A percentile compares a stretch with the other conserved stretches of the same genome.
Evolutionary conservation across 176 grass and related monocot genomes (phyloP).

Genomic region (Sorghum bicolor): DNA sequence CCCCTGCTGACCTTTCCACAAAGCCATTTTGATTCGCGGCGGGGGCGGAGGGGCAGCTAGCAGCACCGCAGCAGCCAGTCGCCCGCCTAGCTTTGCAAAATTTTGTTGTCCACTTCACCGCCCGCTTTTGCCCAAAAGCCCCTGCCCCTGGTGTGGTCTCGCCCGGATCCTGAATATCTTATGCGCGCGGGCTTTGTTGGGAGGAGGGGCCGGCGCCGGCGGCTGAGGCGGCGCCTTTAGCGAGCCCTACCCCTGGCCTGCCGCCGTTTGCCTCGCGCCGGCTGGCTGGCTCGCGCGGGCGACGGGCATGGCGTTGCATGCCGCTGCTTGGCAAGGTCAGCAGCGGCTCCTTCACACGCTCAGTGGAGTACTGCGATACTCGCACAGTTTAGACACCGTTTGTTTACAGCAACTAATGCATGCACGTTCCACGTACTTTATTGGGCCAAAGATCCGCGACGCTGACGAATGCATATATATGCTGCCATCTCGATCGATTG

Average conservation of each 20-base stretch:
- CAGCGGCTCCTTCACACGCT: not conserved
- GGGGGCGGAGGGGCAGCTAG: not conserved
- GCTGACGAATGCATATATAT: not conserved
- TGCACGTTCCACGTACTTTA: constrained; percentile 39
- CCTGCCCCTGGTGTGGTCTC: constrained; percentile 25
- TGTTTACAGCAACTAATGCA: constrained; percentile 24
- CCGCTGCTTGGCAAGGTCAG: not conserved
- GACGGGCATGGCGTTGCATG: not conserved
- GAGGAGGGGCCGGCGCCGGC: too few species aligned
- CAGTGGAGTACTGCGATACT: constrained; percentile 38
- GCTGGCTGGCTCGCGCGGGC: not conserved
- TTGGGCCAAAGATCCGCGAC: constrained; percentile 28
- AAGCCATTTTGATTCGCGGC: constrained; percentile 52
- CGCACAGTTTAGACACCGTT: constrained; percentile 18
- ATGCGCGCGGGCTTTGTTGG: constrained; percentile 19
- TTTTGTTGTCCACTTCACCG: constrained; percentile 38
- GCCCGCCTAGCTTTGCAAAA: constrained; percentile 22
- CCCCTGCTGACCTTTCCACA: constrained; percentile 35
- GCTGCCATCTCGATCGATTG: not conserved
- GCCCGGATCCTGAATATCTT: constrained; percentile 54
- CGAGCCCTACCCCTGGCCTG: not conserved
- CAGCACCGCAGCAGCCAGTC: not conserved
- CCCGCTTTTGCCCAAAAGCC: constrained; percentile 31
- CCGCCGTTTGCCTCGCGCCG: not conserved
- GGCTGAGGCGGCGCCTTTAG: not conserved